A percentile compares a stretch with the other conserved stretches of the same genome.
phyloP scores from a whole-genome alignment of 352 stramenopile species.

The Globisporangium cystogenes region DNA sequence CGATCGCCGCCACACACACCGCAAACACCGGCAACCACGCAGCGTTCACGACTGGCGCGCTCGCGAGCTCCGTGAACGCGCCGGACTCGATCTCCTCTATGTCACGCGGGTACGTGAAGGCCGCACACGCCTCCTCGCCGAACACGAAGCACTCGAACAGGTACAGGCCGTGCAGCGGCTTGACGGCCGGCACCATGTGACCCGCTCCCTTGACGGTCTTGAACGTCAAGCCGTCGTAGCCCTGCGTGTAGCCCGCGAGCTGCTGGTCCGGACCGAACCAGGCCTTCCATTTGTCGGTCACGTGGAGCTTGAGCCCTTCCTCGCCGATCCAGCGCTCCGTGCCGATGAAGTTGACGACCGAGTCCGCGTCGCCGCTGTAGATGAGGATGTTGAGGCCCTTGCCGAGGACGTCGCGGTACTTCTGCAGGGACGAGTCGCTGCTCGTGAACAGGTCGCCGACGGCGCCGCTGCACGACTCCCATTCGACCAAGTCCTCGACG shows the following conservation, averaged over 20 bases:
- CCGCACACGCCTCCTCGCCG: constrained; percentile 39
- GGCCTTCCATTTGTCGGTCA: constrained; percentile 53
- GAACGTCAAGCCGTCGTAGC: constrained; percentile 84
- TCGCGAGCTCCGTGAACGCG: too few relatives aligned
- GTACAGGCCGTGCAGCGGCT: constrained; percentile 61
- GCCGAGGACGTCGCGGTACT: constrained; percentile 62
- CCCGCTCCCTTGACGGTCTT: constrained; percentile 91
- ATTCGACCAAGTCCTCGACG: constrained; percentile 33
- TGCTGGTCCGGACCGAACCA: constrained; percentile 78
- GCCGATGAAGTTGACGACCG: constrained; percentile 77
- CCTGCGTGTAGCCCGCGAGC: constrained; percentile 82
- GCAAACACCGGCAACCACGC: too few relatives aligned
- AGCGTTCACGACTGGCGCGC: too few relatives aligned
- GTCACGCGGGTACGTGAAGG: constrained; percentile 61
- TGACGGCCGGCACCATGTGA: constrained; percentile 84
- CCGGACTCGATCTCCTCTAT: constrained; percentile 38
- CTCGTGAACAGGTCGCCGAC: constrained; percentile 46
- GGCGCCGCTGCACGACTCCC: constrained; percentile 62
- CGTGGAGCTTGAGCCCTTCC: constrained; percentile 56
- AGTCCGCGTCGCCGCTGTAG: constrained; percentile 77
- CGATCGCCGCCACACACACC: too few relatives aligned
- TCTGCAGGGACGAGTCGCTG: constrained; percentile 45
- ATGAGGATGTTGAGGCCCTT: constrained; percentile 49
- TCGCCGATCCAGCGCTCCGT: constrained; percentile 85
- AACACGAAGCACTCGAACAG: constrained; percentile 85